These are phyloP conservation scores for Apophysomyces sp. DNA, from an alignment of 371 early-diverging fungal genomes.

Conservation along the genomic window DNA sequence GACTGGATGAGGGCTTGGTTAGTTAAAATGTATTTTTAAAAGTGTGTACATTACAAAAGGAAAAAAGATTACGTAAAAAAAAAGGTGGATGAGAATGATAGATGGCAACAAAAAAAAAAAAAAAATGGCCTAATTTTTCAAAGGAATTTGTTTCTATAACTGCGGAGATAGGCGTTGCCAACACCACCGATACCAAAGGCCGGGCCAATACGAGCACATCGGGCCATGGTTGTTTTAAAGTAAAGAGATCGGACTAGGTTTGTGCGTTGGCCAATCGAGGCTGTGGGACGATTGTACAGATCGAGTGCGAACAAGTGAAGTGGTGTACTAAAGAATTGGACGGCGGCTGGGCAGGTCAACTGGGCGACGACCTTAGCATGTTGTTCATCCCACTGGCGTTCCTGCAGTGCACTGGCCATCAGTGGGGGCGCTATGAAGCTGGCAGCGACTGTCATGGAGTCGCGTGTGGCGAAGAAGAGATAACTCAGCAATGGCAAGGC, in stretches of 20 bases:
- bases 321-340: constrained; percentile 60
- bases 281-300: constrained; percentile 55
- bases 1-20: too few species aligned
- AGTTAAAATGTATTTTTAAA: too few species aligned
- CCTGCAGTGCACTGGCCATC: constrained; percentile 29
- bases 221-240: constrained; percentile 52
- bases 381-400: constrained; percentile 3
- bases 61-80: background rate
- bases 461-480: constrained; percentile 57
- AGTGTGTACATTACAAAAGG: background rate
- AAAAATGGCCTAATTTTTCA: too few species aligned
- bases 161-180: constrained; percentile 47
- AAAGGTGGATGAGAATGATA: background rate
- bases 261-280: constrained; percentile 21
- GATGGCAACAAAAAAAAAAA: too few species aligned
- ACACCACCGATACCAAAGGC: constrained; percentile 75
- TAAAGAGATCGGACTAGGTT: constrained; percentile 53
- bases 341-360: constrained; percentile 52
- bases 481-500: constrained; percentile 54
- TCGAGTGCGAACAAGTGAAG: constrained; percentile 63
- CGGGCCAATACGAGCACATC: constrained; percentile 66
- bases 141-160: constrained; percentile 6
- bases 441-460: constrained; percentile 64
- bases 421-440: constrained; percentile 64
- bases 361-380: constrained; percentile 45